Evolutionary conservation across 768 basidiomycete species (phyloP).

Genomic region (Butyriboletus loyo): DNA sequence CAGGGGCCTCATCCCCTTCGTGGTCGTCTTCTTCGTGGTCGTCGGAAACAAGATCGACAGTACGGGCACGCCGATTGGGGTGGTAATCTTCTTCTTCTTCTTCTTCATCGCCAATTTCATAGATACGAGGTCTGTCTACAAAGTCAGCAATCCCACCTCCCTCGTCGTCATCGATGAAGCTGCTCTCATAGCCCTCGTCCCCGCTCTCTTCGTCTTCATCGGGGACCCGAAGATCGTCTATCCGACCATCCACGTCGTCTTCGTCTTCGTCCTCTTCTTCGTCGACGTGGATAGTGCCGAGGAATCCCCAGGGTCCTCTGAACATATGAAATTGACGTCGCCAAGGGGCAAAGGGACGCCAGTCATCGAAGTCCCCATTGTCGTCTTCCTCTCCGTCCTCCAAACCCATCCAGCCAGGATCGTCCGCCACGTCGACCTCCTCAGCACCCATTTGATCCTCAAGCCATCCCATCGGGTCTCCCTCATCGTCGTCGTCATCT

Average conservation of each 20-base stretch:
- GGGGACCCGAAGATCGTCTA: slow-evolving; percentile 1
- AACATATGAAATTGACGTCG: slow-evolving; percentile 13
- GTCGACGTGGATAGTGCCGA: slow-evolving; percentile 19
- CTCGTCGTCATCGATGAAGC: slow-evolving; percentile 54
- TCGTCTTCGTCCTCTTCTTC: slow-evolving; percentile 23
- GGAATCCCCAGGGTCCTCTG: slow-evolving; percentile 15
- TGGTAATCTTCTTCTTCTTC: slow-evolving; percentile 11
- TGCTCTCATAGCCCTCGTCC: slow-evolving; percentile 47
- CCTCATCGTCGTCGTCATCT: slow-evolving; percentile 27
- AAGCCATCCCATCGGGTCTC: slow-evolving; percentile 31
- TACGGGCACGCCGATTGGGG: not conserved
- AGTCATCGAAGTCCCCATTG: slow-evolving; percentile 25
- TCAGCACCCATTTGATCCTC: slow-evolving; percentile 39
- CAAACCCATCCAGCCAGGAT: slow-evolving; percentile 34
- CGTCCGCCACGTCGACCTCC: slow-evolving; percentile 27
- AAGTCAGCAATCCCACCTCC: not conserved
- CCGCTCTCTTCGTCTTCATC: slow-evolving; percentile 24
- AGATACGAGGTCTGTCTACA: slow-evolving; percentile 19
- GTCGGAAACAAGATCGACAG: slow-evolving; percentile 11
- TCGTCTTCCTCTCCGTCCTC: slow-evolving; percentile 35
- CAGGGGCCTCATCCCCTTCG: not conserved
- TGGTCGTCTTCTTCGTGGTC: slow-evolving; percentile 9
- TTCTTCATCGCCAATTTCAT: slow-evolving; percentile 19
- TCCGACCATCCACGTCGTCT: slow-evolving; percentile 1
- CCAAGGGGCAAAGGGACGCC: slow-evolving; percentile 20